phyloP scores from a whole-genome alignment of 805 yeast genomes.

The Saccharomyces jurei region DNA sequence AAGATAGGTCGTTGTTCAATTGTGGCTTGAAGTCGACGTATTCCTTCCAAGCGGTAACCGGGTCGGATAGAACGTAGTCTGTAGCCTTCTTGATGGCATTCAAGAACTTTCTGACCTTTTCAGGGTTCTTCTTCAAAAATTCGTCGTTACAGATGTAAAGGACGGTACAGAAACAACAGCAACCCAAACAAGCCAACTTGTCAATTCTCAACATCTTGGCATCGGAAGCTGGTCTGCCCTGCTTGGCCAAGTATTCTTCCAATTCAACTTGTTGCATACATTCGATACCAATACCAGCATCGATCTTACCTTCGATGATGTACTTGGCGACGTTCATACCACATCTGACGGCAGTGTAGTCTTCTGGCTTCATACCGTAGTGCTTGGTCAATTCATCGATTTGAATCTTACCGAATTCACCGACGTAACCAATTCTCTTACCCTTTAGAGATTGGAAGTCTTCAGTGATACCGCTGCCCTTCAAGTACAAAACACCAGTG shows the following conservation, averaged over 20 bases:
- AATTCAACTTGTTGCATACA: slow-evolving; percentile 53
- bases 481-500: slow-evolving; percentile 46
- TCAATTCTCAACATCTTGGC: slow-evolving; percentile 53
- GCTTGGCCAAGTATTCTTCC: slow-evolving; percentile 39
- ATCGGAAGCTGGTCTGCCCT: slow-evolving; percentile 38
- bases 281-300: slow-evolving; percentile 53
- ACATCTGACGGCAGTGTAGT: slow-evolving; percentile 50
- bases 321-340: slow-evolving; percentile 54
- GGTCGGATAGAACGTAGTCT: slow-evolving; percentile 38
- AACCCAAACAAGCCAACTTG: slow-evolving; percentile 46
- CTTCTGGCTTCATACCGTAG: slow-evolving; percentile 48
- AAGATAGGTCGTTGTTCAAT: slow-evolving; percentile 35
- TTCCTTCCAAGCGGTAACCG: slow-evolving; percentile 40
- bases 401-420: slow-evolving; percentile 53
- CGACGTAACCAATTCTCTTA: slow-evolving; percentile 48
- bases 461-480: slow-evolving; percentile 42
- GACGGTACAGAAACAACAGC: slow-evolving; percentile 52
- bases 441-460: slow-evolving; percentile 47
- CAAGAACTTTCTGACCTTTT: slow-evolving; percentile 38
- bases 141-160: slow-evolving; percentile 46
- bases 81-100: slow-evolving; percentile 45
- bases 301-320: slow-evolving; percentile 47
- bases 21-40: slow-evolving; percentile 42
- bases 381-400: slow-evolving; percentile 48
- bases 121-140: slow-evolving; percentile 40